Conservation (phyloP, 1,139 yeast genomes). For the Waltiozyma sp. region DNA sequence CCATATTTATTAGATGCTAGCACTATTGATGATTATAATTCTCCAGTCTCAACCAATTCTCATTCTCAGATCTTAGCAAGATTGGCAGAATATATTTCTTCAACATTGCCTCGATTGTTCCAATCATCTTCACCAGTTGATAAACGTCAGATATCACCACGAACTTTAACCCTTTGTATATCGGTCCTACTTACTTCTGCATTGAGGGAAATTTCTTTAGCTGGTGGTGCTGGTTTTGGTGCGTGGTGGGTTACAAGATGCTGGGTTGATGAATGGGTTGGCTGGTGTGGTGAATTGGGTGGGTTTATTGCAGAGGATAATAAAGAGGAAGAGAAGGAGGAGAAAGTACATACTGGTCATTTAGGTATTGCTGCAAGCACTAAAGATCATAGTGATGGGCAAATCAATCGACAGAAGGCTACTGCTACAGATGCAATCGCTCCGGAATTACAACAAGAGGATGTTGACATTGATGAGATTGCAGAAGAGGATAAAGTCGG, state of each 20-base stretch:
- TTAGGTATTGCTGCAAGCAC: too few species aligned
- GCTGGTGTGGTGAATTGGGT: constrained; percentile 61
- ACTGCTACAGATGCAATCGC: too few species aligned
- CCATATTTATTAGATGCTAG: constrained; percentile 25
- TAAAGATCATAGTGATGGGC: too few species aligned
- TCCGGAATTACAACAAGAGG: not conserved
- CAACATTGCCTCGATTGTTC: constrained; percentile 34
- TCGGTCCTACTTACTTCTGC: constrained; percentile 52
- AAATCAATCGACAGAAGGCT: too few species aligned
- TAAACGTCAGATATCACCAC: constrained; percentile 28
- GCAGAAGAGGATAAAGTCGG: not conserved
- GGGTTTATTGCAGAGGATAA: constrained; percentile 30
- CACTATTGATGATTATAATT: not conserved
- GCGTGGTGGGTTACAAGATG: constrained; percentile 74
- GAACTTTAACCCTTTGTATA: constrained; percentile 43
- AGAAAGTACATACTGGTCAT: not conserved
- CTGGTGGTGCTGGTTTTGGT: constrained; percentile 54
- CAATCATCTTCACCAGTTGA: constrained; percentile 7
- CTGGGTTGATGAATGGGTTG: constrained; percentile 68
- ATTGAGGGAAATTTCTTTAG: constrained; percentile 49
- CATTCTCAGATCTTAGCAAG: constrained; percentile 15
- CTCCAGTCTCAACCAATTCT: constrained; percentile 3
- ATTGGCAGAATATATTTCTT: constrained; percentile 31
- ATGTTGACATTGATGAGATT: not conserved
- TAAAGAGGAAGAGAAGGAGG: not conserved